Percentiles rank a stretch among this genome's conserved stretches.
phyloP scores from a whole-genome alignment of 768 basidiomycete species.

The Mycena amicta region DNA sequence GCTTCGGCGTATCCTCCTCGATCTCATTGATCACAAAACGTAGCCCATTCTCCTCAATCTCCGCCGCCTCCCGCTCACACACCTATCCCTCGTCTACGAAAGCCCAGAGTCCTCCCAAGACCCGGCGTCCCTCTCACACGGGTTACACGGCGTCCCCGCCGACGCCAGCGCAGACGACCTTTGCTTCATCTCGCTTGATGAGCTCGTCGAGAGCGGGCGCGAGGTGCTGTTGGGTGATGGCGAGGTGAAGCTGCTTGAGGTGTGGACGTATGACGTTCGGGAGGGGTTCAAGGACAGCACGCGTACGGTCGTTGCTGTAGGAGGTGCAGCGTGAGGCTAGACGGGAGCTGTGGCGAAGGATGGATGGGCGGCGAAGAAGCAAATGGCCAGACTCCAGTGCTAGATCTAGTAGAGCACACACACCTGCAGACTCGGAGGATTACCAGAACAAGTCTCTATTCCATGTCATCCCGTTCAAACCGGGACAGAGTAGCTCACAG shows the following conservation, averaged over 20 bases:
- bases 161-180: background rate
- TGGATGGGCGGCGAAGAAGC: too few relatives aligned
- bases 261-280: background rate
- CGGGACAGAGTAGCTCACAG: too few relatives aligned
- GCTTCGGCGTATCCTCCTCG: too few relatives aligned
- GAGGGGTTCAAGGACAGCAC: background rate
- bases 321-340: background rate
- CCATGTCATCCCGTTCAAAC: too few relatives aligned
- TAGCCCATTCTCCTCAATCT: background rate
- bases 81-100: background rate
- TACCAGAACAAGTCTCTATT: too few relatives aligned
- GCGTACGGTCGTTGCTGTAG: background rate
- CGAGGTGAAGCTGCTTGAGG: background rate
- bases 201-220: background rate
- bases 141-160: background rate
- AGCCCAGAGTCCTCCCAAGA: background rate
- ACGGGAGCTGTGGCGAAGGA: too few relatives aligned
- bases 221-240: background rate
- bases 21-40: too few relatives aligned
- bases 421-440: too few relatives aligned
- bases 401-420: too few relatives aligned
- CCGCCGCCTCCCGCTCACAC: background rate
- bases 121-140: background rate
- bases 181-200: background rate
- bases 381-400: too few relatives aligned